Evolutionary conservation across 345 rosid species (phyloP), one percentile per base, ranked within the genome.

Genomic region (Salix purpurea): DNA sequence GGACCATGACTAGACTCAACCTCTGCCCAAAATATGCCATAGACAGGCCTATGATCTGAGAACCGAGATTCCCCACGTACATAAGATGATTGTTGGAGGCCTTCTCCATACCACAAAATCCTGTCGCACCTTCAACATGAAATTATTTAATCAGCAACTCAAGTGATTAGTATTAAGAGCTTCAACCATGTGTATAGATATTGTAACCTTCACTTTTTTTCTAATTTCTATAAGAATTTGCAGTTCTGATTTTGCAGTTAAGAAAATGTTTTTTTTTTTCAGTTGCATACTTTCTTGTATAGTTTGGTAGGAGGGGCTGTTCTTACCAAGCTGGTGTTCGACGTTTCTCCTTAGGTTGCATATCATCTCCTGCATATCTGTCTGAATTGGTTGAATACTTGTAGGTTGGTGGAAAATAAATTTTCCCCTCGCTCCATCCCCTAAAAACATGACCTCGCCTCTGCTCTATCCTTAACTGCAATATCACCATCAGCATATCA

Each of bases 1-100:
- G 91, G 89, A 70, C 81, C 90, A 73, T 91, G 91, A 83, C 82
- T 84, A 39, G 97, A 93, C 80, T 91, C 97, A 7, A 96, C 97
- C 86, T 96, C 99, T 28, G 95, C 98, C 83, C 85, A 91, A 80
- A 96, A 96, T 77, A 91, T 84, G 73, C 99, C 94, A 80, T 93
- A 96, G 54, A 96, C 99, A 23, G 99, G 99, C 84, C 98, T 90
- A 78, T 96, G 99, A 82, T 96, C 99, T 1, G 99, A 96, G 86
- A 96, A 96, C 79, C 87, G 84, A 13, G 99, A 96, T 85, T 96
- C 99, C 1, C 96, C 99, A 34, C 97, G 91, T 14, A 92, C 98
- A 70, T 96, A 96, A 28, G 93, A 87, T 83, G 87, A 56, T 61
- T 96, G 99, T 56, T 93, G 99, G 60, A 96, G 87, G 65, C 99